Base-by-base conservation (phyloP, 2,329 filamentous ascomycete genomes). In the Cordyceps cicadae region DNA sequence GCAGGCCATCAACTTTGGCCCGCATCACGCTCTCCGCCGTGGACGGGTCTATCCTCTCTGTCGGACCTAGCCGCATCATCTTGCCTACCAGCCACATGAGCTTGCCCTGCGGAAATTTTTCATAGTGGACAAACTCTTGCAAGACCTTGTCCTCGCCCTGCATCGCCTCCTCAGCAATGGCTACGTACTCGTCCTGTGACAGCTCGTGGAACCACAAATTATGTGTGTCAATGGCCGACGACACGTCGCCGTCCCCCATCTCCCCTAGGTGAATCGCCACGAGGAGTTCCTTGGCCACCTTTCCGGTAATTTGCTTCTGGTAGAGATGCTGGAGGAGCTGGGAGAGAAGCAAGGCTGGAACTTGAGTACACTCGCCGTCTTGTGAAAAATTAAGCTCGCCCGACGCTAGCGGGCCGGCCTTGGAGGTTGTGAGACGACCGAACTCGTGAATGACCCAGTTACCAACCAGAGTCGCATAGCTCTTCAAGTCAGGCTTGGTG, bases 371-470 rank as follows among this genome's bases (percentile, higher is more conserved):
- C 26, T 79, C 73, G 5, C 81, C 81, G 2, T 79, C 74, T 2
- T 75, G 66, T 0, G 77, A 77, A 62, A 81, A 76, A 5, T 61
- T 88, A 85, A 74, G 63, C 37, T 75, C 71, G 12, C 69, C 66
- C 5, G 67, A 64, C 17, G 70, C 70, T 17, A 73, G 63, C 2
- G 71, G 63, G 39, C 72, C 66, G 48, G 72, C 68, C 65, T 76
- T 74, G 63, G 83, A 81, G 1, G 82, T 79, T 14, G 83, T 85
- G 12, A 91, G 74, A 1, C 87, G 86, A 8, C 88, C 89, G 3
- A 92, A 79, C 67, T 92, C 88, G 67, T 92, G 88, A 34, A 92
- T 78, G 51, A 89, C 86, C 88, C 84, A 87, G 67, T 87, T 87
- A 3, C 79, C 79, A 5, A 78, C 79, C 5, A 86, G 71, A 5